phyloP scores from a whole-genome alignment of 345 rosid species.

The Pseudoturritis turrita region DNA sequence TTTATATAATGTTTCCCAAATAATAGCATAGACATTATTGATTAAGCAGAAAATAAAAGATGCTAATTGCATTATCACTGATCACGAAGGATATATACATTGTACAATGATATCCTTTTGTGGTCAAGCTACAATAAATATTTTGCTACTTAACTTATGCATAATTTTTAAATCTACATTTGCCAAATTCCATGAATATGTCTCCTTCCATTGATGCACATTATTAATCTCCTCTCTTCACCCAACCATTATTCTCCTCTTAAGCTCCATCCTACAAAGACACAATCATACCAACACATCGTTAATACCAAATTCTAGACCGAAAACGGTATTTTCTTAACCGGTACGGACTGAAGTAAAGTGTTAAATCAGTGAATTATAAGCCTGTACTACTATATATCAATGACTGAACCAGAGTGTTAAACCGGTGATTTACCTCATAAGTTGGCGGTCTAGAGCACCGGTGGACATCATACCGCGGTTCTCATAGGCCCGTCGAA shows the following conservation, averaged over 20 bases:
- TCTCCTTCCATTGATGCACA: background rate
- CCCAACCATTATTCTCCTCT: conserved; percentile 48
- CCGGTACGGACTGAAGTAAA: background rate
- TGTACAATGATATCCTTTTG: background rate
- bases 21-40: no score
- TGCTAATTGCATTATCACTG: background rate
- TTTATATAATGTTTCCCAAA: no score
- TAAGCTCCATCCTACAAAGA: conserved; percentile 59
- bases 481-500: conserved; percentile 90
- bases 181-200: conserved; percentile 4
- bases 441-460: conserved; percentile 58
- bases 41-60: background rate
- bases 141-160: background rate
- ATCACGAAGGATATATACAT: background rate
- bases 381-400: background rate
- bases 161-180: background rate
- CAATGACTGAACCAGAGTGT: background rate
- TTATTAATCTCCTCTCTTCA: conserved; percentile 2
- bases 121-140: background rate
- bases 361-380: background rate
- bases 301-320: background rate
- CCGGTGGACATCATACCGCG: conserved; percentile 71
- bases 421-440: conserved; percentile 38
- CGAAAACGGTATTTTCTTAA: background rate
- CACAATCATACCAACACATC: background rate